A percentile compares a stretch with the other conserved stretches of the same genome.
phyloP scores from a whole-genome alignment of 2,329 filamentous ascomycete species.

The Diaporthe destruens region DNA sequence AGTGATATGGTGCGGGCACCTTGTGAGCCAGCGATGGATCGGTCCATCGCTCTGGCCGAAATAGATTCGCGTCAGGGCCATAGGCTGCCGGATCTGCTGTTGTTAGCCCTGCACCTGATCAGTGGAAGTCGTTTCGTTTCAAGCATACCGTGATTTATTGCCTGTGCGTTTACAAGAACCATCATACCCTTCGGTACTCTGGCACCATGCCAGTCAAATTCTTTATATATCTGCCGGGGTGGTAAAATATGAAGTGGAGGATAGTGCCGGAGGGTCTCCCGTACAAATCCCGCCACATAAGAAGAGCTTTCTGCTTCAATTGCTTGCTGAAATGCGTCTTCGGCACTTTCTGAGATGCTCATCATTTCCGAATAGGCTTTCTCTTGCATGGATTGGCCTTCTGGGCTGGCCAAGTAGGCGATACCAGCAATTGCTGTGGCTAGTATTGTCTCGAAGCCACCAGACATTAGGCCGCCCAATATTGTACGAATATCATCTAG shows the following conservation, averaged over 20 bases:
- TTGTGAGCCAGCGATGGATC: constrained; percentile 18
- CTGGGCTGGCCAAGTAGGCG: constrained; percentile 42
- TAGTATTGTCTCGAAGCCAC: constrained; percentile 45
- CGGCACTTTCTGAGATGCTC: constrained; percentile 1
- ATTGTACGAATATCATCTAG: constrained; percentile 44
- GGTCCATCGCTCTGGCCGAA: constrained; percentile 39
- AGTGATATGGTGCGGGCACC: constrained; percentile 44
- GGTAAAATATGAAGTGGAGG: constrained; percentile 40
- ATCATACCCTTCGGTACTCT: constrained; percentile 36
- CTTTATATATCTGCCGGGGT: constrained; percentile 30
- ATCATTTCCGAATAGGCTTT: constrained; percentile 43
- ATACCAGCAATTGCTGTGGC: constrained; percentile 44
- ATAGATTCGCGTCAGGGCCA: constrained; percentile 24
- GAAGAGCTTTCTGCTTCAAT: constrained; percentile 42
- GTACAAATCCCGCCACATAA: constrained; percentile 42
- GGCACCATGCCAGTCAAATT: constrained; percentile 21
- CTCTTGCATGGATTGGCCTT: constrained; percentile 42
- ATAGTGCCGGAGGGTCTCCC: constrained; percentile 43
- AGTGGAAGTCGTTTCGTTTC: not conserved
- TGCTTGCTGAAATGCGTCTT: constrained; percentile 24
- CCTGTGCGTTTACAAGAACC: constrained; percentile 28
- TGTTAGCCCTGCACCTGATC: not conserved
- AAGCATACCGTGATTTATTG: constrained; percentile 17
- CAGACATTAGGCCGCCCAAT: constrained; percentile 45
- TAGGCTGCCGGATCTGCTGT: constrained; percentile 9